Base-by-base conservation (phyloP, 2,329 filamentous ascomycete genomes). In the Triangularia setosa region DNA sequence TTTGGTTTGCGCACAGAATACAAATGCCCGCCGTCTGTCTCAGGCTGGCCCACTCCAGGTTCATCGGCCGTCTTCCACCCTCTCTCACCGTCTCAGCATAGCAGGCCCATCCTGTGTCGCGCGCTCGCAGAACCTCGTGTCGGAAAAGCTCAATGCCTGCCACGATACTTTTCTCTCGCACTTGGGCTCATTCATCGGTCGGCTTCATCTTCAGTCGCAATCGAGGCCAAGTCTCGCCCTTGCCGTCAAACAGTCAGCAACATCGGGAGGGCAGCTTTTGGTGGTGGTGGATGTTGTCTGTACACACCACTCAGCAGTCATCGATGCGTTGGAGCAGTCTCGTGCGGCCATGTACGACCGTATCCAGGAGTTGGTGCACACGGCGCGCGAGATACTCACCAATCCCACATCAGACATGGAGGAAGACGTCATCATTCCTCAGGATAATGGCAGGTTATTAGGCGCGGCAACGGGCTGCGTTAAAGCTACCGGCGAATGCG, bases 131-230 rank as follows among this genome's bases (percentile, higher is more conserved):
- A 90, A 91, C 71, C 82, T 97, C 65, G 91, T 95, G 33, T 97
- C 93, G 1, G 90, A 93, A 75, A 89, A 89, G 70, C 84, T 98
- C 58, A 90, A 87, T 72, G 82, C 85, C 58, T 90, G 88, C 59
- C 93, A 97, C 78, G 93, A 98, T 78, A 87, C 86, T 7, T 97
- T 98, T 73, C 80, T 99, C 61, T 95, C 93, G 6, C 90, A 93
- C 73, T 86, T 99, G 60, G 94, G 92, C 59, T 96, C 92, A 4
- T 97, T 98, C 75, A 94, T 98, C 74, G 95, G 95, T 16, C 83
- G 87, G 40, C 84, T 97, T 63, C 92, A 97, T 76, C 82, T 97
- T 65, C 93, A 97, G 75, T 95, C 93, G n/a, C 90, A 95, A 67
- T 95, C 93, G 7, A 90, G 92, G 8, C 87, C 90, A 1, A 93